Conservation (phyloP, 495 filamentous ascomycete species). For the Podospora pseudocomata region DNA sequence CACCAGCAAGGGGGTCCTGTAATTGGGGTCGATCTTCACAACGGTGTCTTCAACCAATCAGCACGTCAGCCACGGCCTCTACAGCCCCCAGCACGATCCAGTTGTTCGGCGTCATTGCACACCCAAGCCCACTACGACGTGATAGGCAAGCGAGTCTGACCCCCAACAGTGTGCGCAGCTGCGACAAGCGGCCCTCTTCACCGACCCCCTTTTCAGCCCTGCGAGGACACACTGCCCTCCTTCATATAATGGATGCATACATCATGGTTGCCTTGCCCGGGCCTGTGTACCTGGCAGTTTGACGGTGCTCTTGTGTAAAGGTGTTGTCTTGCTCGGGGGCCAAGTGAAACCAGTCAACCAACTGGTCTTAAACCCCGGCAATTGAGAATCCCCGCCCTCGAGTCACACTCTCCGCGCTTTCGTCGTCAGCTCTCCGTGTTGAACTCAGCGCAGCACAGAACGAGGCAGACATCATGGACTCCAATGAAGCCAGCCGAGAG, state of each 20-base stretch:
- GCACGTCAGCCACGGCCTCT: neutral
- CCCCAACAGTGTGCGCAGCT: conserved; percentile 26
- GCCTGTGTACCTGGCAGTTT: neutral
- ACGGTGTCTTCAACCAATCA: conserved; percentile 16
- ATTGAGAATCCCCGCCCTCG: neutral
- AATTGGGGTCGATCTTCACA: conserved; percentile 15
- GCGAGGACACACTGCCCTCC: neutral
- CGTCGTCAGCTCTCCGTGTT: neutral
- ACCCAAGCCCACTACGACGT: conserved; percentile 15
- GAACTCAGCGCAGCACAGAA: neutral
- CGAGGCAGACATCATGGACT: conserved; percentile 1
- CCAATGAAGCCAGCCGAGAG: neutral
- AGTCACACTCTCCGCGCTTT: neutral
- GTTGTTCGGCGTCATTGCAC: conserved; percentile 11
- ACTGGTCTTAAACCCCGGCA: neutral
- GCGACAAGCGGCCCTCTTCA: conserved; percentile 22
- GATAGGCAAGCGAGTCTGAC: conserved; percentile 20
- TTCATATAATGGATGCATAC: conserved; percentile 6
- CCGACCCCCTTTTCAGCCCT: conserved; percentile 21
- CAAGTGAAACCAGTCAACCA: neutral
- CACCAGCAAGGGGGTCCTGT: conserved; percentile 1
- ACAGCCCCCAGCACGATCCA: conserved; percentile 4
- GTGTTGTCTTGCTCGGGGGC: neutral
- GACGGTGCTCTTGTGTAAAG: neutral
- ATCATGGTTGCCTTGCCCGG: neutral